Evolutionary conservation across 2,329 filamentous ascomycete genomes (phyloP).

Genomic region (Elsinoe perseae): DNA sequence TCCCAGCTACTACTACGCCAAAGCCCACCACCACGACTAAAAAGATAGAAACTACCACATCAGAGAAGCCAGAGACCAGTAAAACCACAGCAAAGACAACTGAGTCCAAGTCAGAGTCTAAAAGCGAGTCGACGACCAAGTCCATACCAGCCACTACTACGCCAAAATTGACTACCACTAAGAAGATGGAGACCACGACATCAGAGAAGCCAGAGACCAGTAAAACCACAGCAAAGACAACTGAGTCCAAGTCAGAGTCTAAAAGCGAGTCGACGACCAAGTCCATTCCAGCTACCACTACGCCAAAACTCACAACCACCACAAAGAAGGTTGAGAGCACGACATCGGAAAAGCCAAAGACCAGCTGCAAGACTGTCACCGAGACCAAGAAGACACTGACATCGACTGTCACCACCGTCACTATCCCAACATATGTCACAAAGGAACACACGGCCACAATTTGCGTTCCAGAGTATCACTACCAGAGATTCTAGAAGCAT

Average conservation of each 20-base stretch:
- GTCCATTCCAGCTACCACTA: not conserved
- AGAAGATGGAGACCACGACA: not conserved
- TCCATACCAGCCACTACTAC: not conserved
- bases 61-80: not conserved
- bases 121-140: not conserved
- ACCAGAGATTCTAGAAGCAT: not conserved
- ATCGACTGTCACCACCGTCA: not conserved
- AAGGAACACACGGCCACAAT: not conserved
- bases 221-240: not conserved
- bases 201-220: not conserved
- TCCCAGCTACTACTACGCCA: not conserved
- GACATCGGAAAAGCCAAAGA: not conserved
- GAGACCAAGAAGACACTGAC: not conserved
- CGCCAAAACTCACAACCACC: not conserved
- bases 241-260: not conserved
- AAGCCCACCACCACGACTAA: conserved; percentile 3
- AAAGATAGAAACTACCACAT: not conserved
- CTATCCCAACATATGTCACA: not conserved
- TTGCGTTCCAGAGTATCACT: not conserved
- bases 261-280: not conserved
- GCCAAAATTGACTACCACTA: not conserved
- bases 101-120: not conserved
- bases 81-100: not conserved
- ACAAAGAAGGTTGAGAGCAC: not conserved
- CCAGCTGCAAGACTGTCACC: not conserved